phyloP scores from a whole-genome alignment of 2,329 filamentous ascomycete genomes.

The Aspergillus alliaceus region DNA sequence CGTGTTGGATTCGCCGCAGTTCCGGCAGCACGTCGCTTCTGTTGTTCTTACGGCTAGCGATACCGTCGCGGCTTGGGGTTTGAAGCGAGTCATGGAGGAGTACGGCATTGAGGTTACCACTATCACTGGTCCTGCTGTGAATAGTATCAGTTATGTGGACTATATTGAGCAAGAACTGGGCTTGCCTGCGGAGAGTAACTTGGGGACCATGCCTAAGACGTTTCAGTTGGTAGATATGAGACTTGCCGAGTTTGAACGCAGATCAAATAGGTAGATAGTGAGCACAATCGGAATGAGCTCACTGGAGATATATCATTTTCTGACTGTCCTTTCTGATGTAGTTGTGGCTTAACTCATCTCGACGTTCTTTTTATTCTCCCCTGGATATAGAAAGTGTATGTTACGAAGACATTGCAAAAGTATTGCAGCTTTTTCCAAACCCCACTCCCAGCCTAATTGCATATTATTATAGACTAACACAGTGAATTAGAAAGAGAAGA shows the following conservation, averaged over 20 bases:
- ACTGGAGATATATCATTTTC: too few species aligned
- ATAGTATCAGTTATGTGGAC: background rate
- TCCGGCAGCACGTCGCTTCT: background rate
- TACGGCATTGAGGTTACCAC: background rate
- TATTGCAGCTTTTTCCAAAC: too few species aligned
- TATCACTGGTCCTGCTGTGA: background rate
- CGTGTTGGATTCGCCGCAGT: background rate
- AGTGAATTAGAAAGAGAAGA: too few species aligned
- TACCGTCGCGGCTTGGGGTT: background rate
- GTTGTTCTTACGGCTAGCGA: background rate
- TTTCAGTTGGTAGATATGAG: background rate
- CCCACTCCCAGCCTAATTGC: too few species aligned
- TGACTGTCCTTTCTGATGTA: too few species aligned
- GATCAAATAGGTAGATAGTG: too few species aligned
- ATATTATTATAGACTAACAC: too few species aligned
- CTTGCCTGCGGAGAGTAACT: background rate
- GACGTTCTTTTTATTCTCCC: too few species aligned
- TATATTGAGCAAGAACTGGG: background rate
- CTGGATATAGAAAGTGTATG: too few species aligned
- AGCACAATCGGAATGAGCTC: background rate
- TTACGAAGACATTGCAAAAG: too few species aligned
- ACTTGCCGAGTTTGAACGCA: background rate
- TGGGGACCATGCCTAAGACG: background rate
- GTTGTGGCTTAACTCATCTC: too few species aligned
- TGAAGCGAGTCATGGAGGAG: background rate